Evolutionary conservation across 1,139 yeast species (phyloP), one percentile per base, ranked within the genome.

Genomic region (Scheffersomyces cryptocercus): DNA sequence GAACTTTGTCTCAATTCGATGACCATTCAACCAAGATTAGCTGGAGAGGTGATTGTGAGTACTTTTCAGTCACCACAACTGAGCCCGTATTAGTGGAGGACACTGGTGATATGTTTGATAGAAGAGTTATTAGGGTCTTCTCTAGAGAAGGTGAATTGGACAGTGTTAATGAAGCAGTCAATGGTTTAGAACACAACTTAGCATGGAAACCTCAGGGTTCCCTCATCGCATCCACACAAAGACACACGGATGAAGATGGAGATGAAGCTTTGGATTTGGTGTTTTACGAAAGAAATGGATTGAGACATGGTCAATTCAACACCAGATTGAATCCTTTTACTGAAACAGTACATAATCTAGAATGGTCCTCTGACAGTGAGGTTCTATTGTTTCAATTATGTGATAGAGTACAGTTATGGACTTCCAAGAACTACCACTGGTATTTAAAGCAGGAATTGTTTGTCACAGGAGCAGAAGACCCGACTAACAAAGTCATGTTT

Each of bases 1-100:
- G 98, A 37, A 70, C 72, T 1, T 55, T 76, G 4, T 83, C 91
- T 1, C 53, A 61, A 0, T 78, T 77, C 58, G 91, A 85, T 57
- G 60, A 66, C 15, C 62, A 62, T 14, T 49, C 63, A 3, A 71
- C 68, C 5, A 67, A 69, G 41, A 77, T 93, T 5, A 80, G 95
- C 35, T 95, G 99, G 99, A 79, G 99, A 59, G 97, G 97, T 9
- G 99, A 95, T 62, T 87, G 97, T 53, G 95, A 87, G 52, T 90
- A 68, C 59, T 85, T 95, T 53, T 81, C 88, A 2, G 73, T 93
- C 3, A 76, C 84, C 16, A 73, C 86, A 0, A 66, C 84, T 35
- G 96, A 88, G 54, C 67, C 68, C 7, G 76, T 71, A 0, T 46
- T 68, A 1, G 67, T 72, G 2, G 75, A 69, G 48, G 72, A 69